A percentile compares a stretch with the other conserved stretches of the same genome.
Evolutionary conservation across 208 protist genomes (phyloP).

Genomic region (Naegleria gruberi): DNA sequence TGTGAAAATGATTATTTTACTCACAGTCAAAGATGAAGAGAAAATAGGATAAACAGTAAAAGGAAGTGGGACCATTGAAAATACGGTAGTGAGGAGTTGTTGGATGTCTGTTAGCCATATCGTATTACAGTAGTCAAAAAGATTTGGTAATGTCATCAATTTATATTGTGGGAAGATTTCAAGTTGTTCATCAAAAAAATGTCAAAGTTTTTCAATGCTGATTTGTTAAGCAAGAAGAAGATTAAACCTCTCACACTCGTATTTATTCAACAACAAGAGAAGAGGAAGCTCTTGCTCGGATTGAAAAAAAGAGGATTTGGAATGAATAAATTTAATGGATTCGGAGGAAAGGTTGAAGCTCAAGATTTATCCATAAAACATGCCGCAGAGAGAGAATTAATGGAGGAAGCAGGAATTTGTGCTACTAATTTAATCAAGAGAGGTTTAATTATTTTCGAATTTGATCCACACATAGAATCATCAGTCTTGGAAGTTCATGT

Average conservation of each 20-base stretch:
- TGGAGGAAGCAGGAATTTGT: conserved; percentile 32
- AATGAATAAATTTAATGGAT: conserved; percentile 35
- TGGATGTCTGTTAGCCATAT: no score
- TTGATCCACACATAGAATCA: conserved; percentile 16
- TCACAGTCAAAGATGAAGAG: no score
- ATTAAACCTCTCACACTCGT: neutral
- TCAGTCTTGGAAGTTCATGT: neutral
- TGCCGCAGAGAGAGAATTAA: conserved; percentile 28
- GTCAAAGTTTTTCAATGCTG: neutral
- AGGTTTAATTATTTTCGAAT: conserved; percentile 35
- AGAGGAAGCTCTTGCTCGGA: neutral
- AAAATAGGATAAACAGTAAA: no score
- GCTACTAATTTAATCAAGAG: conserved; percentile 14
- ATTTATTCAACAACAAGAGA: neutral
- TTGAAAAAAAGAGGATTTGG: conserved; percentile 22
- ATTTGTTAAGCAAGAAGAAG: neutral
- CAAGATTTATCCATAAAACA: conserved; percentile 27
- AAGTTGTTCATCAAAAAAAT: neutral
- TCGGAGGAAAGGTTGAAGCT: conserved; percentile 40
- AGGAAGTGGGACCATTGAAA: no score
- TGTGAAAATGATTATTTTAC: no score
- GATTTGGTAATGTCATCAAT: no score
- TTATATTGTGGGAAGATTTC: no score
- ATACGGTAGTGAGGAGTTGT: no score
- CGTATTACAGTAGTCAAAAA: no score